Evolutionary conservation across 805 yeast genomes (phyloP).

Genomic region (Isabelozyma pseudorhagii): DNA sequence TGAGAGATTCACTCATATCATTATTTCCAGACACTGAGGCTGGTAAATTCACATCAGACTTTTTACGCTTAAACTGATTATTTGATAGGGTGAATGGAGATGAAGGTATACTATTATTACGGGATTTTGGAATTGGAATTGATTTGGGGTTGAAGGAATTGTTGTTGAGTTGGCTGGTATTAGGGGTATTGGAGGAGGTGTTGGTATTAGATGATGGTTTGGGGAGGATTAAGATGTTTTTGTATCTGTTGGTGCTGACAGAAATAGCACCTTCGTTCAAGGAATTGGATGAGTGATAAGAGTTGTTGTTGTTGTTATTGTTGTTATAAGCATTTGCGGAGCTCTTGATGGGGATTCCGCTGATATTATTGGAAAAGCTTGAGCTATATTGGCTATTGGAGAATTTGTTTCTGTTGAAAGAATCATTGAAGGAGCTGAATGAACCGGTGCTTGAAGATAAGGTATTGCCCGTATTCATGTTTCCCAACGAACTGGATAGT

Average conservation of each 20-base stretch:
- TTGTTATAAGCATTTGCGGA: neutral
- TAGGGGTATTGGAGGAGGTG: slow-evolving; percentile 11
- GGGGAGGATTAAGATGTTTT: slow-evolving; percentile 40
- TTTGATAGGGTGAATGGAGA: slow-evolving; percentile 11
- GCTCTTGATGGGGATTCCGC: neutral
- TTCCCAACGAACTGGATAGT: slow-evolving; percentile 4
- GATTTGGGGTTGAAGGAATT: slow-evolving; percentile 14
- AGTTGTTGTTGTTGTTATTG: neutral
- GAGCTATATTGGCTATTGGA: neutral
- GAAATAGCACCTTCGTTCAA: neutral
- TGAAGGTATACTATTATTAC: slow-evolving; percentile 18
- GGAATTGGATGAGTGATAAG: neutral
- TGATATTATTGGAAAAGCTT: neutral
- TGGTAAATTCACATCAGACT: slow-evolving; percentile 31
- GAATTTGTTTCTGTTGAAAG: neutral
- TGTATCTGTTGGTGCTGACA: slow-evolving; percentile 18
- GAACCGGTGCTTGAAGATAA: neutral
- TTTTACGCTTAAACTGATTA: slow-evolving; percentile 38
- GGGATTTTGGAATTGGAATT: slow-evolving; percentile 26
- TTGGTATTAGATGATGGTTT: slow-evolving; percentile 22
- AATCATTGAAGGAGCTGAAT: neutral
- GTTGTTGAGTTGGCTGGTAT: slow-evolving; percentile 6
- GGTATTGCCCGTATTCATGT: neutral
- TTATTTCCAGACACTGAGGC: slow-evolving; percentile 5
- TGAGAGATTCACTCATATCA: slow-evolving; percentile 16